Base-by-base conservation (phyloP, 2,329 filamentous ascomycete genomes). In the Botrytis elliptica region DNA sequence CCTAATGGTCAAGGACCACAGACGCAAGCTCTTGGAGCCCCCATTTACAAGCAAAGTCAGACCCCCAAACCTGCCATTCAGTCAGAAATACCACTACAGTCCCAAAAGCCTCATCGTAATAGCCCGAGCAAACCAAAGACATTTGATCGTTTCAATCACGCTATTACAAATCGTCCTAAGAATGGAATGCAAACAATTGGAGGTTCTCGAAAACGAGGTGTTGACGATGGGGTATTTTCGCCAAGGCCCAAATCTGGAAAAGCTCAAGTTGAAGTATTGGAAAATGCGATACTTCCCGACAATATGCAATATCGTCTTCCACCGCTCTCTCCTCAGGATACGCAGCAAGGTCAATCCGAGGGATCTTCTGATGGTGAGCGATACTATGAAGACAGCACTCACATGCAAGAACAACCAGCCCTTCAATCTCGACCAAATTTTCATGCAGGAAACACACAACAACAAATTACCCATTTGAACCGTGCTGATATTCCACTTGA, bases 351-450 rank as follows among this genome's bases (percentile, higher is more conserved):
- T 62, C 55, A 46, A 36, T 25, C 42, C 10, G 67, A 62, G 36
- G 67, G 22, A 36, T 18, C n/a, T 46, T 70, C 67, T 62, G 67
- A 70, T 25, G 71, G 55, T 2, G 66, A 55, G 52, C 57, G 63
- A n/a, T 73, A 70, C 25, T 38, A 44, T 14, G 72, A 73, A 46
- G 59, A 65, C 10, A 46, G 40, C 7, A 70, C 33, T 10, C 29
- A 16, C 14, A 44, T 70, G 20, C 20, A 52, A 3, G 36, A 64
- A n/a, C 66, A 70, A 12, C 66, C 65, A 6, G 46, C 42, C 22
- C 66, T 73, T 29, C 72, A 70, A 63, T 73, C 65, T 36, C 67
- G 67, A 42, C 65, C 72, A 18, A 44, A 33, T 4, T n/a, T 25
- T 22, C 49, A 72, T 22, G n/a, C n/a, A 63, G 33, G 38, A 18